Evolutionary conservation across 73 alveolate species (phyloP).

Genomic region (Paramecium primaurelia): DNA sequence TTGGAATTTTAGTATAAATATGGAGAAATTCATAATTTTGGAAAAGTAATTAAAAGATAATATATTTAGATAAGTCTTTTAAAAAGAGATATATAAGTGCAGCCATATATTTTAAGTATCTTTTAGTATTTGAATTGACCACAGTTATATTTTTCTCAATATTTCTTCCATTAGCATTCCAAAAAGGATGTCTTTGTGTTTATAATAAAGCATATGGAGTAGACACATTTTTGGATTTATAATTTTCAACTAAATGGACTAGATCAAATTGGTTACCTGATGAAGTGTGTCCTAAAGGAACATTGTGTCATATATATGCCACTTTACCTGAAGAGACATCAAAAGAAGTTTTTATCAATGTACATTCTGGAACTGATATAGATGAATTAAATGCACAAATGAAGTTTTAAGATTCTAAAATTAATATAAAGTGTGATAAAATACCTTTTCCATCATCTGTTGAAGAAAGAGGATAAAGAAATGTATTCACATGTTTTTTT

Average conservation of each 20-base stretch:
- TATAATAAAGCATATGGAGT: not conserved
- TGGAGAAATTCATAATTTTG: not conserved
- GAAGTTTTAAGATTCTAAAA: not conserved
- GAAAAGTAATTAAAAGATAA: not conserved
- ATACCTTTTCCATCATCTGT: not conserved
- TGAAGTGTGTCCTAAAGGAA: not conserved
- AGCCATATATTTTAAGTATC: not conserved
- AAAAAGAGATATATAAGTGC: not conserved
- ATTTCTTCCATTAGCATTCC: not conserved
- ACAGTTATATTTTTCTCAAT: not conserved
- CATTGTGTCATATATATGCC: slow-evolving; percentile 55
- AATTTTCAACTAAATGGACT: slow-evolving; percentile 30
- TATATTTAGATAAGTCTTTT: not conserved
- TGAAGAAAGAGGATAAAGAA: slow-evolving; percentile 57
- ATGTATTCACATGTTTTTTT: slow-evolving; percentile 10
- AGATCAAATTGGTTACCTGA: slow-evolving; percentile 40
- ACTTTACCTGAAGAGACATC: slow-evolving; percentile 40
- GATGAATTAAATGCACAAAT: not conserved
- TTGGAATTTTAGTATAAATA: not conserved
- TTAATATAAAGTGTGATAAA: not conserved
- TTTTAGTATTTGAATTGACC: not conserved
- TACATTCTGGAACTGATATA: slow-evolving; percentile 48
- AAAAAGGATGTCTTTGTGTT: slow-evolving; percentile 23
- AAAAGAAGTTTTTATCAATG: slow-evolving; percentile 42
- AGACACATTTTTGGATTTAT: not conserved